Evolutionary conservation across 2,329 filamentous ascomycete genomes (phyloP), one percentile per base, ranked within the genome.

Genomic region (Emmonsia crescens): DNA sequence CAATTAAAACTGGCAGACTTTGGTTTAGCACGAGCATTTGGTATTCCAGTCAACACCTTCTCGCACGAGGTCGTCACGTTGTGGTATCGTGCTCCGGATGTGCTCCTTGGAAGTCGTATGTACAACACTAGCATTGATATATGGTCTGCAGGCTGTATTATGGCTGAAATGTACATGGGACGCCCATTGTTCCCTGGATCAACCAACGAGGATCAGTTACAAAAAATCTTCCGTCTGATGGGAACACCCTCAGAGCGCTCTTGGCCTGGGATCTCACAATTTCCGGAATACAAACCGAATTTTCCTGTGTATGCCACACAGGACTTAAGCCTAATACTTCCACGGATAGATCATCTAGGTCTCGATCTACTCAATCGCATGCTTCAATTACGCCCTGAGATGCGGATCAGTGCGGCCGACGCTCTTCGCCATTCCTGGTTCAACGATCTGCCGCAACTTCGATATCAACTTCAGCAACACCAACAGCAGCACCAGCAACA

Each of bases 51-150:
- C 71, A 97, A 97, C 73, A 97, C 93, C n/a, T 97, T 97, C 77
- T 95, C 90, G 59, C 96, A 97, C 75, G 93, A 97, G 76, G 93
- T 97, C 63, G 93, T 97, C 52, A 97, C 94, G 0, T 82, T 97
- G 24, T 97, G 93, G 93, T 99, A 99, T 75, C 89, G 94, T 54
- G 94, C 94, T 0, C 94, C 94, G 0, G 94, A 99, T 70, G 94
- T 99, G 52, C 83, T 99, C 59, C 83, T 99, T 55, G 94, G 94
- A 59, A 94, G 89, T 69, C 82, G 94, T 66, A 97, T 93, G 29
- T 99, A 99, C 79, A 99, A 96, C 77, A 99, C 94, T 19, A 96
- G 91, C 77, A 97, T 99, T 74, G 94, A 99, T 72, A 97, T 99
- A 73, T 99, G 94, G 94, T 96, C 91, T 9, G 94, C 94, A 5